These are phyloP conservation scores for Hyaloscypha finlandica DNA, from an alignment of 495 filamentous ascomycete species.

Conservation along the genomic window DNA sequence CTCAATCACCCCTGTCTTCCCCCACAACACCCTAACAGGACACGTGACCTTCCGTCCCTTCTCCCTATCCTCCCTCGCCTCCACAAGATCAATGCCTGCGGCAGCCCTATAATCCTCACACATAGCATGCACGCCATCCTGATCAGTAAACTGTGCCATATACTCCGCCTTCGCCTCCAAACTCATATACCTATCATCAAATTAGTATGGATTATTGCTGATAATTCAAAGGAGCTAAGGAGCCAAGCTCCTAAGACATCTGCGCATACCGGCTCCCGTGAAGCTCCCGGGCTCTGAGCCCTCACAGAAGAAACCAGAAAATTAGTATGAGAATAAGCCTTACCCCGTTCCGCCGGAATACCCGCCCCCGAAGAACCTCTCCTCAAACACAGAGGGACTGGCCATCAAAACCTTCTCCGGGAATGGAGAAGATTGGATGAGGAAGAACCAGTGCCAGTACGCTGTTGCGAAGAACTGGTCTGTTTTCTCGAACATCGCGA, in stretches of 20 bases:
- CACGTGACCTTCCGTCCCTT: conserved; percentile 38
- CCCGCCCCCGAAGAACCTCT: conserved; percentile 31
- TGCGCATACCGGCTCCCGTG: too few species aligned
- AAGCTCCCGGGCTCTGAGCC: too few species aligned
- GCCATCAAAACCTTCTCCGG: conserved; percentile 39
- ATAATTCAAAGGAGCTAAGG: too few species aligned
- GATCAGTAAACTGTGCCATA: conserved; percentile 33
- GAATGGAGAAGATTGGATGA: conserved; percentile 40
- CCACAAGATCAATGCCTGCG: conserved; percentile 40
- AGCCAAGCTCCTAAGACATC: too few species aligned
- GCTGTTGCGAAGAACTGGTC: conserved; percentile 35
- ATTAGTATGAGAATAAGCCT: too few species aligned
- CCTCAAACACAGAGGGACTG: conserved; percentile 29
- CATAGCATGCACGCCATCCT: conserved; percentile 37
- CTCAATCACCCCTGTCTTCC: conserved; percentile 39
- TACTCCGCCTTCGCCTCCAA: conserved; percentile 33
- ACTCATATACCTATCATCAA: conserved; percentile 18
- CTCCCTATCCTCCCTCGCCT: conserved; percentile 37
- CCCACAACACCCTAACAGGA: conserved; percentile 42
- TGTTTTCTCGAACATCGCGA: conserved; percentile 40
- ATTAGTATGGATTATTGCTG: too few species aligned
- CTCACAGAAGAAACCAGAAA: too few species aligned
- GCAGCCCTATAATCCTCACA: conserved; percentile 47
- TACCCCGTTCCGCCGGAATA: conserved; percentile 7
- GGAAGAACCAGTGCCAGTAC: conserved; percentile 50